Evolutionary conservation across 495 filamentous ascomycete genomes (phyloP), one percentile per base, ranked within the genome.

Genomic region (Trichoderma orchidacearum): DNA sequence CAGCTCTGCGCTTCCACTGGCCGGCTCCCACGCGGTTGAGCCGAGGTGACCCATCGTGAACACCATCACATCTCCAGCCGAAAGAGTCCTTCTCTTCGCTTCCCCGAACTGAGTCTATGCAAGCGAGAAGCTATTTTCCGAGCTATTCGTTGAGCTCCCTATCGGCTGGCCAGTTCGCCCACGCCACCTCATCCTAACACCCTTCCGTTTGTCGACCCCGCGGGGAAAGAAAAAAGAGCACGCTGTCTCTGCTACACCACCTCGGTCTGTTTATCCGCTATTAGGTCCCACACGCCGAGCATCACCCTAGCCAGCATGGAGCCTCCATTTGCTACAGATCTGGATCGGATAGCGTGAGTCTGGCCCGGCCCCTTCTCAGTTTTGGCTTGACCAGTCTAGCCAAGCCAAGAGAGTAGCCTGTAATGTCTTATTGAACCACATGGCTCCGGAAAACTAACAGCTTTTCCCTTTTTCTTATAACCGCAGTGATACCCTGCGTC

Each of bases 341-440:
- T 48, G 41, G 41, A 48, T 48, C 41, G 41, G 41, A 48, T 48
- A 48, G 41, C 41, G 41, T 48, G 41, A 48, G 41, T 48, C 41
- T 48, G 41, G 18, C 21, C 27, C 21, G 15, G 27, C 21, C 17
- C 41, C 41, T 23, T 17, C 21, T 25, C 12, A 9, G 9, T 7
- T 23, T 48, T 48, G 41, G 41, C 41, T 48, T 23, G 41, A 48
- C 41, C 41, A 23, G 12, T 48, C 41, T 48, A 23, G 41, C 3
- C 41, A 27, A 11, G 27, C 41, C 21, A 48, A 25, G 41, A 9
- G 18, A 6, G 41, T 48, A 48, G 41, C 41, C 41, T 48, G 15
- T 23, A 23, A 9, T 48, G 21, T 23, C 41, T 48, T 0, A 25
- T 48, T 23, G 41, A 48, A 48, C 41, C 21, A 12, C 18, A 27